phyloP scores from a whole-genome alignment of 2,329 filamentous ascomycete genomes.

The Claviceps arundinis region DNA sequence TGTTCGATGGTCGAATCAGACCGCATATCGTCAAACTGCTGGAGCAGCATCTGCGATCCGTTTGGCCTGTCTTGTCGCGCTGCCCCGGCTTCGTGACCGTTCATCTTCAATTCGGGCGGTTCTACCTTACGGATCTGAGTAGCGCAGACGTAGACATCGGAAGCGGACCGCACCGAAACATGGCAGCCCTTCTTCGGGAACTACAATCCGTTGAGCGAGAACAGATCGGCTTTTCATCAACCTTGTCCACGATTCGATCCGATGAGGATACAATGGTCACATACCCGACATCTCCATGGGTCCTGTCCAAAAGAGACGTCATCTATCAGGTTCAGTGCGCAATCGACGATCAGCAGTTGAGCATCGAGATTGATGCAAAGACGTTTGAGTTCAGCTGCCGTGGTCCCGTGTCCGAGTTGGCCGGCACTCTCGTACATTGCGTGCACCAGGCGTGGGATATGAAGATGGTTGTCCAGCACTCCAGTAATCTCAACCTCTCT shows the following conservation, averaged over 20 bases:
- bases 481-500: constrained; percentile 5
- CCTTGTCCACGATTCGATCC: constrained; percentile 14
- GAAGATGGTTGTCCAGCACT: constrained; percentile 12
- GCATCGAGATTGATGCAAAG: constrained; percentile 16
- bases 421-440: constrained; percentile 17
- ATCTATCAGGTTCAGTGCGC: constrained; percentile 17
- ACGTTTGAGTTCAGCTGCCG: constrained; percentile 13
- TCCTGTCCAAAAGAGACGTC: constrained; percentile 7
- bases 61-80: constrained; percentile 11
- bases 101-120: constrained; percentile 16
- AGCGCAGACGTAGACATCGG: constrained; percentile 10
- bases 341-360: constrained; percentile 4
- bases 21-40: constrained; percentile 6
- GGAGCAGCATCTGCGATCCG: constrained; percentile 6
- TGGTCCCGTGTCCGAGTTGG: constrained; percentile 10
- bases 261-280: constrained; percentile 11
- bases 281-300: constrained; percentile 9
- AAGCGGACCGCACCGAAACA: constrained; percentile 9
- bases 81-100: constrained; percentile 14
- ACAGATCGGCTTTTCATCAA: constrained; percentile 14
- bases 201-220: constrained; percentile 1
- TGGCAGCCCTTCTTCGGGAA: constrained; percentile 2
- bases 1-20: not conserved
- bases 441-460: constrained; percentile 19
- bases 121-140: constrained; percentile 13